These are phyloP conservation scores for Dionaea muscipula DNA, from an alignment of 179 eudicot species.

Conservation along the genomic window DNA sequence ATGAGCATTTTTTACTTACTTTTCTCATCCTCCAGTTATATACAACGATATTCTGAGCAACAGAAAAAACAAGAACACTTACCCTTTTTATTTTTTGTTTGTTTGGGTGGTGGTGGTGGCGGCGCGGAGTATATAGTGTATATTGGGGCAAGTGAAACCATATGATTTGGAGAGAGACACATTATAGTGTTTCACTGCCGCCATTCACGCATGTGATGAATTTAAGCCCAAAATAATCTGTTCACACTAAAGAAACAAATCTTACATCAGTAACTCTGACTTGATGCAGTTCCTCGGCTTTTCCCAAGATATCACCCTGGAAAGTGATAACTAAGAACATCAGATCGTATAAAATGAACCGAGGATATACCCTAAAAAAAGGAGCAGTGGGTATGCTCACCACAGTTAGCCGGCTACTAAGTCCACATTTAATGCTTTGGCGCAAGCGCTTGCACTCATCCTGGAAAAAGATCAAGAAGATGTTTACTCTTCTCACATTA, in stretches of 20 bases:
- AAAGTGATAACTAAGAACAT: conserved; percentile 11
- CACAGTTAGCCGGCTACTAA: conserved; percentile 76
- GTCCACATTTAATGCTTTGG: conserved; percentile 94
- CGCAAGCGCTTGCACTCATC: conserved; percentile 98
- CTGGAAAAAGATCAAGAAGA: conserved; percentile 25
- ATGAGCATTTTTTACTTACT: too few relatives aligned
- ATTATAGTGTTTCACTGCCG: too few relatives aligned
- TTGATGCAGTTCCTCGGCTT: conserved; percentile 66
- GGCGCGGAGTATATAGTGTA: too few relatives aligned
- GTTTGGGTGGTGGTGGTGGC: too few relatives aligned
- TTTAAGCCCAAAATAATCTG: background rate
- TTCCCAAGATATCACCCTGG: conserved; percentile 89
- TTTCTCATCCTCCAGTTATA: too few relatives aligned
- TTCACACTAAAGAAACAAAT: conserved; percentile 7
- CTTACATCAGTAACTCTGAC: conserved; percentile 88
- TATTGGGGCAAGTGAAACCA: too few relatives aligned
- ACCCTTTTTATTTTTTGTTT: too few relatives aligned
- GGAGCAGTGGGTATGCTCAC: conserved; percentile 28
- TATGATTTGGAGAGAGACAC: too few relatives aligned
- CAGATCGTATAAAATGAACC: background rate
- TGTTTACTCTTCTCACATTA: conserved; percentile 3
- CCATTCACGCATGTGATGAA: too few relatives aligned
- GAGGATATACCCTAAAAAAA: background rate
- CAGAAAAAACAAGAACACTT: too few relatives aligned
- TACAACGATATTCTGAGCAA: too few relatives aligned